These are phyloP conservation scores for Trapa incisa DNA, from an alignment of 345 rosid genomes.

Conservation along the genomic window DNA sequence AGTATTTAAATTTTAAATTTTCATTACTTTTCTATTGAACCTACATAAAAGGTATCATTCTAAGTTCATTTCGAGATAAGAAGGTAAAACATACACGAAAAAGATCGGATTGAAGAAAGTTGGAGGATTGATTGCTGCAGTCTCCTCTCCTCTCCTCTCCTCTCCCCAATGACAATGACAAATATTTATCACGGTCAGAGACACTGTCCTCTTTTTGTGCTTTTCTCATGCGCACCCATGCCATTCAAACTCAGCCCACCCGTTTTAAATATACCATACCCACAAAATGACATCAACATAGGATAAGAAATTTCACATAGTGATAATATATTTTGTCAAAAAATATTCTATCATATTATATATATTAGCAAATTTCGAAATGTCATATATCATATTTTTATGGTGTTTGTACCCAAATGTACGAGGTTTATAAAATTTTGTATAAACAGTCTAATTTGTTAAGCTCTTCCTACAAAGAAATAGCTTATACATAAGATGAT, in stretches of 20 bases:
- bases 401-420: too few species aligned
- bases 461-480: too few species aligned
- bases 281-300: not conserved
- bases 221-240: conserved; percentile 6
- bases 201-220: not conserved
- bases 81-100: not conserved
- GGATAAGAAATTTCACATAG: not conserved
- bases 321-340: too few species aligned
- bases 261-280: not conserved
- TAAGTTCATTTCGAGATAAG: too few species aligned
- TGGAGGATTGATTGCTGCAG: not conserved
- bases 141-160: not conserved
- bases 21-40: too few species aligned
- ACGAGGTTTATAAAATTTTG: too few species aligned
- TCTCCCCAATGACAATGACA: not conserved
- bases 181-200: not conserved
- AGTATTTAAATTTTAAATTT: not conserved
- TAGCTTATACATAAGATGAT: too few species aligned
- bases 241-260: not conserved
- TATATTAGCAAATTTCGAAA: too few species aligned
- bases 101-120: not conserved
- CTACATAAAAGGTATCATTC: too few species aligned
- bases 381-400: too few species aligned
- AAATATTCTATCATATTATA: too few species aligned
- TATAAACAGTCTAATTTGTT: too few species aligned